Percentiles rank a stretch among this genome's conserved stretches.
Conservation (phyloP, 73 alveolate genomes). For the Uronychia binucleata region DNA sequence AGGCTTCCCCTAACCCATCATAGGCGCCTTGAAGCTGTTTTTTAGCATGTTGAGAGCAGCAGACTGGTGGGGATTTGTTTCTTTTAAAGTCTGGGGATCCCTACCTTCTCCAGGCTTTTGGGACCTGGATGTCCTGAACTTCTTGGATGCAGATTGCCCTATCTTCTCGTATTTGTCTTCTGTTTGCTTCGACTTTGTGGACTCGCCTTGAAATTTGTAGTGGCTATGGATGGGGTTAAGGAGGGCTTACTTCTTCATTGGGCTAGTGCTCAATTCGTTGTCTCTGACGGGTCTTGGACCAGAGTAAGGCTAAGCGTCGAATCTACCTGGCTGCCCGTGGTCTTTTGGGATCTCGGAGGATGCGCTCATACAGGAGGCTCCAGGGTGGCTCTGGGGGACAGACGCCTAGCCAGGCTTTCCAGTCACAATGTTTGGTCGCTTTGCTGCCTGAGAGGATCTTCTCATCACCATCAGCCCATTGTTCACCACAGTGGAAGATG, state of each 20-base stretch:
- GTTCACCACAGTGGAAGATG: not conserved
- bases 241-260: not conserved
- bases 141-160: not conserved
- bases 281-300: not conserved
- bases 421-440: not conserved
- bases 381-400: not conserved
- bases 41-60: not conserved
- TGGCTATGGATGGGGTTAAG: not conserved
- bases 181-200: not conserved
- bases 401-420: not conserved
- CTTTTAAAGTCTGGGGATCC: not conserved
- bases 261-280: not conserved
- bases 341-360: no score
- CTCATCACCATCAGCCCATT: not conserved
- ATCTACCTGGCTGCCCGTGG: no score
- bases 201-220: no score
- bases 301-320: no score
- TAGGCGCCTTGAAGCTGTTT: not conserved
- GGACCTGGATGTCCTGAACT: not conserved
- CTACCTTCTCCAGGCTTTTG: not conserved
- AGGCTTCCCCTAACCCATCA: not conserved
- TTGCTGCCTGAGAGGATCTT: not conserved
- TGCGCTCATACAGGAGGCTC: no score
- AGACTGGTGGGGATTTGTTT: not conserved
- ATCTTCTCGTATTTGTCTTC: not conserved